These are phyloP conservation scores for Daldinia sp. DNA, from an alignment of 2,329 filamentous ascomycete species.

Conservation along the genomic window DNA sequence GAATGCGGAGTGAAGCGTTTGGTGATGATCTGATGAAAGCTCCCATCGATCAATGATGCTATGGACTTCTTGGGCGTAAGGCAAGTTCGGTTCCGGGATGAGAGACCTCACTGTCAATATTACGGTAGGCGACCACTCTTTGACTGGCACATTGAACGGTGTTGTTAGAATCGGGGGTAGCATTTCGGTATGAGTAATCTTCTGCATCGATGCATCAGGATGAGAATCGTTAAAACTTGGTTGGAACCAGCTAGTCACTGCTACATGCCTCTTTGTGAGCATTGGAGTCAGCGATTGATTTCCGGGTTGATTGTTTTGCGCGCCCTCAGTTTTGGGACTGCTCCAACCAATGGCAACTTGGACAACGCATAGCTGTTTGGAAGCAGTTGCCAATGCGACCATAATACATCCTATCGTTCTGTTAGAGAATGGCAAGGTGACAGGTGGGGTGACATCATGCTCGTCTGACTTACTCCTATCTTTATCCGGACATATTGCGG, in stretches of 20 bases:
- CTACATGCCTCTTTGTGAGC: constrained; percentile 64
- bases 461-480: constrained; percentile 69
- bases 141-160: constrained; percentile 62
- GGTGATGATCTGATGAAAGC: constrained; percentile 70
- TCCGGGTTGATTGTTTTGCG: constrained; percentile 56
- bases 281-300: constrained; percentile 59
- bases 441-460: neutral
- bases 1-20: constrained; percentile 76
- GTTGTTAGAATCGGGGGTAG: constrained; percentile 63
- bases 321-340: constrained; percentile 63
- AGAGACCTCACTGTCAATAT: constrained; percentile 78
- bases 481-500: constrained; percentile 76
- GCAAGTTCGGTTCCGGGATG: constrained; percentile 59
- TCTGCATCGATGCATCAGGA: constrained; percentile 61
- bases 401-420: constrained; percentile 58
- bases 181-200: constrained; percentile 78
- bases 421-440: constrained; percentile 19
- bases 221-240: constrained; percentile 54
- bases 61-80: constrained; percentile 70
- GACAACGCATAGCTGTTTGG: constrained; percentile 77
- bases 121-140: constrained; percentile 64
- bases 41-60: constrained; percentile 88
- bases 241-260: constrained; percentile 65
- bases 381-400: constrained; percentile 72
- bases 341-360: constrained; percentile 80